Conservation (phyloP, 1,139 yeast genomes). For the Casaregolazyma lundiana region DNA sequence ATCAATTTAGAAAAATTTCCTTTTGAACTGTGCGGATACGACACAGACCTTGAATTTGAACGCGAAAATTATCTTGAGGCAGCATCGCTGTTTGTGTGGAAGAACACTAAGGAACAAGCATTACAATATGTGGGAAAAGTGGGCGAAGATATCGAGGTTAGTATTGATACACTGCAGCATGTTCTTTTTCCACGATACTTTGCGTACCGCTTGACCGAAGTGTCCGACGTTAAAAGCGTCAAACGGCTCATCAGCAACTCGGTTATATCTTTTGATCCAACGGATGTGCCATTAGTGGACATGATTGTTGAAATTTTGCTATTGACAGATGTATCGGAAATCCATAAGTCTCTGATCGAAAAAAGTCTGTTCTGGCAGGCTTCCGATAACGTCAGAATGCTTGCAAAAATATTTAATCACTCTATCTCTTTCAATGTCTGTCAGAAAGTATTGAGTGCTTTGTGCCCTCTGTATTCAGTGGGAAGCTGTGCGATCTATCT, state of each 20-base stretch:
- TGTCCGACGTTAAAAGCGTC: background rate
- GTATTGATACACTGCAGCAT: background rate
- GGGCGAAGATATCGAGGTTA: background rate
- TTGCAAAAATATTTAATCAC: background rate
- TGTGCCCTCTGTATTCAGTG: conserved; percentile 1
- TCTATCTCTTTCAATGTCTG: background rate
- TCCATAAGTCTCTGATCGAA: background rate
- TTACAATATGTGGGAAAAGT: background rate
- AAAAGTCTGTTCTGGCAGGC: background rate
- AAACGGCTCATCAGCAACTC: background rate
- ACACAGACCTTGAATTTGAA: conserved; percentile 28
- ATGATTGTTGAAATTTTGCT: conserved; percentile 1
- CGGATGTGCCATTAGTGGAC: conserved; percentile 1
- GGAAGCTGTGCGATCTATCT: background rate
- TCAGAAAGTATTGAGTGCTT: background rate
- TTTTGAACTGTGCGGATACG: conserved; percentile 35
- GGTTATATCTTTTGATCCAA: background rate
- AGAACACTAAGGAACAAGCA: background rate
- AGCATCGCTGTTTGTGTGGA: conserved; percentile 3
- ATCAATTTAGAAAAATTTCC: conserved; percentile 36
- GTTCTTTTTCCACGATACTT: conserved; percentile 1
- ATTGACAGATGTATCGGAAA: conserved; percentile 5
- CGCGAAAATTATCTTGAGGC: conserved; percentile 26
- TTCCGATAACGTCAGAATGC: background rate
- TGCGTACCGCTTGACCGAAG: background rate